Evolutionary conservation across 768 basidiomycete species (phyloP).

Genomic region (Agrocybe chaxingu): DNA sequence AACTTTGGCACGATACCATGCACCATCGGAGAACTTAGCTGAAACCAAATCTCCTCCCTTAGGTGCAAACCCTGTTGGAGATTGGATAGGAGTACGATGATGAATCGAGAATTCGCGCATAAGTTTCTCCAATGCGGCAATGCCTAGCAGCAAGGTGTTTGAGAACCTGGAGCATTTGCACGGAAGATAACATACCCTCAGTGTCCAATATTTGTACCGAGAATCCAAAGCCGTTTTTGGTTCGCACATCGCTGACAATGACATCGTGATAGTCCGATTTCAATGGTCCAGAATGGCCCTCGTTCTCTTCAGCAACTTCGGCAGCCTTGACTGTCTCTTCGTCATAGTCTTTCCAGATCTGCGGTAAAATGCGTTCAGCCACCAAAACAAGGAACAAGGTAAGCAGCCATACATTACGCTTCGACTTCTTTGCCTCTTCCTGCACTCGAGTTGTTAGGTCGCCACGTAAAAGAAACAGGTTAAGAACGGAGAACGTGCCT

Average conservation of each 20-base stretch:
- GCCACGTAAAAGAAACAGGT: not conserved
- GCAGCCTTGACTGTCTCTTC: constrained; percentile 54
- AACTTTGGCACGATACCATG: constrained; percentile 96
- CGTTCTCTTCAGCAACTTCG: constrained; percentile 38
- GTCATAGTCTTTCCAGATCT: constrained; percentile 90
- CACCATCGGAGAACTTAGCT: constrained; percentile 90
- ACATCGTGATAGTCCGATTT: constrained; percentile 90
- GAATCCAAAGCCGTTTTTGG: constrained; percentile 73
- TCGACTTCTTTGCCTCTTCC: constrained; percentile 79
- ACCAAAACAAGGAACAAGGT: not conserved
- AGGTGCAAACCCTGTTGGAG: constrained; percentile 72
- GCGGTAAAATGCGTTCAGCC: not conserved
- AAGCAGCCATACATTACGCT: constrained; percentile 60
- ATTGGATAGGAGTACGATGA: constrained; percentile 61
- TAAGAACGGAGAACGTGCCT: constrained; percentile 42
- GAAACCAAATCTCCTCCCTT: constrained; percentile 88
- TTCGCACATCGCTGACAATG: constrained; percentile 85
- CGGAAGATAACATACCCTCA: constrained; percentile 43
- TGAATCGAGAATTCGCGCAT: constrained; percentile 92
- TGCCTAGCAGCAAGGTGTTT: constrained; percentile 46
- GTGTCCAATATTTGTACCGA: constrained; percentile 93
- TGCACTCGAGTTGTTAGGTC: constrained; percentile 22
- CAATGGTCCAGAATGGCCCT: constrained; percentile 48
- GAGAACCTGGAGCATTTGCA: not conserved
- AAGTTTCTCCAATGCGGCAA: constrained; percentile 86